Evolutionary conservation across 139 green algal genomes (phyloP).

Genomic region (Chlorella sp.): DNA sequence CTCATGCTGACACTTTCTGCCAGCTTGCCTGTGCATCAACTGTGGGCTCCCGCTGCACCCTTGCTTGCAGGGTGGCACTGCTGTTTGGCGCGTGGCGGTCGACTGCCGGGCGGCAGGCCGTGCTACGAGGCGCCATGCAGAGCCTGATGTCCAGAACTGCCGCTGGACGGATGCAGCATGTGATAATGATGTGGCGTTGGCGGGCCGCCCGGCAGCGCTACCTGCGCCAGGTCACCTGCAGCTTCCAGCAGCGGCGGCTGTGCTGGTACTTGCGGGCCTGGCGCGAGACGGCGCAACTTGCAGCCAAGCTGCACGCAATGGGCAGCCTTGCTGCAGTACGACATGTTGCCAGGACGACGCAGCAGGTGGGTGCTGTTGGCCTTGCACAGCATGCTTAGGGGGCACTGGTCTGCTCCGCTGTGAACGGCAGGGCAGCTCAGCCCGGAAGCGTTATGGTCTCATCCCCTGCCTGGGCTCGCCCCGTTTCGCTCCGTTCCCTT

Average conservation of each 20-base stretch:
- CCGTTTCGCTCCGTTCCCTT: too few relatives aligned
- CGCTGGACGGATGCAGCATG: not conserved
- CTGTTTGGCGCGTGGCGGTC: not conserved
- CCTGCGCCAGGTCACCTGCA: not conserved
- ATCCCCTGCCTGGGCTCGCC: too few relatives aligned
- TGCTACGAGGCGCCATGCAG: not conserved
- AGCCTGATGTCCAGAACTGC: not conserved
- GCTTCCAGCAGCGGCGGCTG: not conserved
- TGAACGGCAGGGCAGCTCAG: too few relatives aligned
- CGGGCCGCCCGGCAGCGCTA: not conserved
- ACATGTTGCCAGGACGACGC: not conserved
- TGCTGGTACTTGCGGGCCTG: not conserved
- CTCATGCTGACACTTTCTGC: too few relatives aligned
- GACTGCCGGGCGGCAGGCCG: not conserved
- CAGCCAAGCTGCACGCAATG: not conserved
- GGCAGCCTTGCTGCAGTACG: not conserved
- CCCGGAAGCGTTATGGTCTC: too few relatives aligned
- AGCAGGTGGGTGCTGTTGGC: not conserved
- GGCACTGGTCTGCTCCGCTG: too few relatives aligned
- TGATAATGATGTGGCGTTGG: conserved; percentile 12
- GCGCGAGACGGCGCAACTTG: not conserved
- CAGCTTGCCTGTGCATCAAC: not conserved
- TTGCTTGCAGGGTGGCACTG: not conserved
- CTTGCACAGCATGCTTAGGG: too few relatives aligned
- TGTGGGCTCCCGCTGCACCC: not conserved